These are phyloP conservation scores for Elasticomyces elasticus DNA, from an alignment of 495 filamentous ascomycete genomes.

Conservation along the genomic window DNA sequence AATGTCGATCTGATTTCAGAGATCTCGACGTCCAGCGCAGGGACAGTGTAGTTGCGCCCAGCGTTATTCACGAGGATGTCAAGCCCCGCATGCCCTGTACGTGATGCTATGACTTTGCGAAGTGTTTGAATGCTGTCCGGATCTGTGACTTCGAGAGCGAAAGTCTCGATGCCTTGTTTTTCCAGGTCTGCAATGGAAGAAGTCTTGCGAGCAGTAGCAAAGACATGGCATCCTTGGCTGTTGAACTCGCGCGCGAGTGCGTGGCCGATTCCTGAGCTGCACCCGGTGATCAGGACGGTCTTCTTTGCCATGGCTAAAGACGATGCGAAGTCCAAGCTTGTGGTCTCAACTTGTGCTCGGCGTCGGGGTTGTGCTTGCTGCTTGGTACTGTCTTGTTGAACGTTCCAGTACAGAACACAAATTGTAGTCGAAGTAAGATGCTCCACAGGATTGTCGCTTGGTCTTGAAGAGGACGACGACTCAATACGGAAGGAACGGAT, in stretches of 20 bases:
- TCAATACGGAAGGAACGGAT: no score
- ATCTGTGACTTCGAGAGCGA: constrained; percentile 45
- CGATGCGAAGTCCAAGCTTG: no score
- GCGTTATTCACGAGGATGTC: constrained; percentile 57
- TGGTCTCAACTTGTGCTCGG: no score
- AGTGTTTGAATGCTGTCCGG: constrained; percentile 38
- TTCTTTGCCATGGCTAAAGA: constrained; percentile 2
- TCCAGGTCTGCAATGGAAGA: constrained; percentile 38
- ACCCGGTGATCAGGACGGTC: constrained; percentile 21
- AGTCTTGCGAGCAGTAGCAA: constrained; percentile 49
- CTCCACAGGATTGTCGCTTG: no score
- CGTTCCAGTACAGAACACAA: no score
- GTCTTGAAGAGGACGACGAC: no score
- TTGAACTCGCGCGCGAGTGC: constrained; percentile 48
- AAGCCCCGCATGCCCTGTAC: constrained; percentile 37
- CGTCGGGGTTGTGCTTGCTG: no score
- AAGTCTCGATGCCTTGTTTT: constrained; percentile 42
- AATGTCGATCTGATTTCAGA: constrained; percentile 44
- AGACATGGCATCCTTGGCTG: constrained; percentile 40
- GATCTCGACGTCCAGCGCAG: constrained; percentile 47
- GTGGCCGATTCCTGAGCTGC: constrained; percentile 50
- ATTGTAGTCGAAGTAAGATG: no score
- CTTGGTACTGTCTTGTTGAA: no score
- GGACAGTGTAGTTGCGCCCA: constrained; percentile 51
- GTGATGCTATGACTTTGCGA: constrained; percentile 34